Percentiles rank a stretch among this genome's conserved stretches.
Evolutionary conservation across 129 eudicot genomes (phyloP).

Genomic region (Mikania micrantha): DNA sequence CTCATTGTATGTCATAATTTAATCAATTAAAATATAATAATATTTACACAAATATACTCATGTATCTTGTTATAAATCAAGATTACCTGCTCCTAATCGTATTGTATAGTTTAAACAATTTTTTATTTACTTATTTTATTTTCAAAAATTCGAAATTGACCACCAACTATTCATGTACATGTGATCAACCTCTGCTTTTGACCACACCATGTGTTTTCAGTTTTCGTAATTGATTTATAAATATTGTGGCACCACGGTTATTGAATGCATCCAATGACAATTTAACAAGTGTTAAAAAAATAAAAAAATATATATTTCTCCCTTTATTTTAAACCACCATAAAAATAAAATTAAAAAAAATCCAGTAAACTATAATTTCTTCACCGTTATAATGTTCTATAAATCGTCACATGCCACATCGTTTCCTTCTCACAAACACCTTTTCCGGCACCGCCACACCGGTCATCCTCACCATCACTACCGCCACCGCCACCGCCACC

Average conservation of each 20-base stretch:
- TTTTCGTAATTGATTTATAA: not conserved
- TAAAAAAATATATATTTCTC: too few relatives aligned
- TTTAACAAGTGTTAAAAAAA: conserved; percentile 5
- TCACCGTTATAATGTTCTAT: conserved; percentile 15
- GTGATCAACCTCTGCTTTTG: not conserved
- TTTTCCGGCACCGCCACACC: not conserved
- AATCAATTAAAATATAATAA: too few relatives aligned
- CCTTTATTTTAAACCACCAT: too few relatives aligned
- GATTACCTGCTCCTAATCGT: too few relatives aligned
- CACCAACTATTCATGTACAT: not conserved
- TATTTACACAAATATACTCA: too few relatives aligned
- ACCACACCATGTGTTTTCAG: conserved; percentile 1
- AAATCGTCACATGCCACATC: conserved; percentile 29
- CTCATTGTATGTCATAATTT: too few relatives aligned
- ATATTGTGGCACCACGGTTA: not conserved
- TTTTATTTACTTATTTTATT: not conserved
- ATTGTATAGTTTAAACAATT: not conserved
- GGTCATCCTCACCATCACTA: not conserved
- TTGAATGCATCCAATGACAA: not conserved
- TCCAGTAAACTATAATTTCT: conserved; percentile 7
- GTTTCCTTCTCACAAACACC: conserved; percentile 16
- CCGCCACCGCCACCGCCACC: not conserved
- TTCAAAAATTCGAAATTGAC: not conserved
- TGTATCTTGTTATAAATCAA: too few relatives aligned
- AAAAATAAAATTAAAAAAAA: not conserved